Evolutionary conservation across 768 basidiomycete species (phyloP).

Genomic region (Mycena maculata): DNA sequence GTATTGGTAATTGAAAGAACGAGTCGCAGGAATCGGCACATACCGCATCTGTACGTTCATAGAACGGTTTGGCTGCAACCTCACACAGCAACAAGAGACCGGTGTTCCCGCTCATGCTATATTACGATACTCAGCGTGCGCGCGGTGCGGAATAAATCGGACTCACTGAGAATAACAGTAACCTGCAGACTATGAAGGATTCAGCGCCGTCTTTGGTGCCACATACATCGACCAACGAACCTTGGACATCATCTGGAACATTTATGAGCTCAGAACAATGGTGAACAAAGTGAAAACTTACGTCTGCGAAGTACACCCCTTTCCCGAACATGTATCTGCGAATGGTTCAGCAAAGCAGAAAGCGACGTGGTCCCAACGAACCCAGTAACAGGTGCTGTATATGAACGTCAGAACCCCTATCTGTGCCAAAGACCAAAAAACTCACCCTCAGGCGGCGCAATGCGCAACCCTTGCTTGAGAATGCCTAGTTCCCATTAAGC

Average conservation of each 20-base stretch:
- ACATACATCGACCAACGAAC: constrained; percentile 39
- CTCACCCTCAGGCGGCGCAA: constrained; percentile 72
- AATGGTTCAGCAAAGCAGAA: neutral
- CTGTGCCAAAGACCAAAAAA: neutral
- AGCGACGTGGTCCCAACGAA: neutral
- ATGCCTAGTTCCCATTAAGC: constrained; percentile 47
- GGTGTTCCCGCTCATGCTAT: constrained; percentile 60
- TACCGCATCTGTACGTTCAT: constrained; percentile 57
- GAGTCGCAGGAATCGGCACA: constrained; percentile 3
- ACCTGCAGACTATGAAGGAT: constrained; percentile 57
- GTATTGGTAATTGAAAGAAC: neutral
- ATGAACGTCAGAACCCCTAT: neutral
- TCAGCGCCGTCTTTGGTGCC: constrained; percentile 1
- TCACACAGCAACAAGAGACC: constrained; percentile 73
- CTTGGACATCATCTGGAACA: constrained; percentile 70
- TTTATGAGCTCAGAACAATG: constrained; percentile 9
- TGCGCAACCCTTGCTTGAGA: constrained; percentile 69
- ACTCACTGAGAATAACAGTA: constrained; percentile 65
- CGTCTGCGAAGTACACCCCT: constrained; percentile 74
- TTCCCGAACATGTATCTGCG: constrained; percentile 73
- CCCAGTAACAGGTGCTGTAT: constrained; percentile 61
- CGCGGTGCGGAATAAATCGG: neutral
- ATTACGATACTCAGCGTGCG: constrained; percentile 1
- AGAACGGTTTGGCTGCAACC: constrained; percentile 67
- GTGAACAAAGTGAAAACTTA: constrained; percentile 40